These are phyloP conservation scores for Clitopilus hobsonii DNA, from an alignment of 768 basidiomycete species.

Conservation along the genomic window DNA sequence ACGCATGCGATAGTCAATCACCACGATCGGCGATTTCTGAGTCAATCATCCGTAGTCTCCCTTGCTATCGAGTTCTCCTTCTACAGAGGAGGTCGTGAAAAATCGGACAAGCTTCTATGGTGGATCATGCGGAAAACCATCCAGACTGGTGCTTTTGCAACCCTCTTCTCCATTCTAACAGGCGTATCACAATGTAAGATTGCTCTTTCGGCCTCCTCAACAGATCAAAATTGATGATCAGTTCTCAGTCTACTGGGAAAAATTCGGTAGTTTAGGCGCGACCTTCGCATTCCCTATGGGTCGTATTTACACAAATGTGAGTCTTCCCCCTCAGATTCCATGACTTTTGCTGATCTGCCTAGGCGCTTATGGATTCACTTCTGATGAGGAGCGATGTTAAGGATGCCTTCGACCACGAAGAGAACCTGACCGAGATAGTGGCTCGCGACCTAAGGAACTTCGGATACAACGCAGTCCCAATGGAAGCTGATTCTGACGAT, in stretches of 20 bases:
- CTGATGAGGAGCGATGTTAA: background rate
- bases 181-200: background rate
- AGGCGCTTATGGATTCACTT: background rate
- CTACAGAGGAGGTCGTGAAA: background rate
- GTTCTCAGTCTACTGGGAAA: background rate
- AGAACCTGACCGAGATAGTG: background rate
- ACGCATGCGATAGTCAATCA: background rate
- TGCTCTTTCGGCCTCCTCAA: background rate
- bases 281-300: background rate
- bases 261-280: background rate
- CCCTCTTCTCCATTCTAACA: background rate
- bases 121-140: background rate
- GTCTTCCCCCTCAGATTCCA: background rate
- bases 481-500: background rate
- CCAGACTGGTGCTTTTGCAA: background rate
- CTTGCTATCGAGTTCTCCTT: background rate
- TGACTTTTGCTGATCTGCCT: background rate
- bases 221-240: background rate
- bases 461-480: background rate
- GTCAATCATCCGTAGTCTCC: background rate
- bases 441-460: background rate
- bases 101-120: background rate
- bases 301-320: background rate
- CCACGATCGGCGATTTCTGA: background rate
- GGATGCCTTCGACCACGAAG: background rate